These are phyloP conservation scores for Tetrastigma voinierianum DNA, from an alignment of 164 flowering plant genomes.

Conservation along the genomic window DNA sequence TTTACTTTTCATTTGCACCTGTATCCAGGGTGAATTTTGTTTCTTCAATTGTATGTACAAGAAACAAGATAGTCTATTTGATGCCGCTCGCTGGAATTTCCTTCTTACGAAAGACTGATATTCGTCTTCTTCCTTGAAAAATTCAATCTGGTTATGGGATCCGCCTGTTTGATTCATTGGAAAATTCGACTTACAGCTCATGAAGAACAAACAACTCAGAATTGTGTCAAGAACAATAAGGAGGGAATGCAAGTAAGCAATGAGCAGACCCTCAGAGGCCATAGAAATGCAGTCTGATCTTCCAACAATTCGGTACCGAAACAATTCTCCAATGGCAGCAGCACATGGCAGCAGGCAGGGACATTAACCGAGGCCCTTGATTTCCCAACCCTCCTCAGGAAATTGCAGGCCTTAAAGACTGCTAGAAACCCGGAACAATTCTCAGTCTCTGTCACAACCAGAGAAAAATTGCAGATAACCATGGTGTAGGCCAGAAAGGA, in stretches of 20 bases:
- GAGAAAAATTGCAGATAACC: slow-evolving; percentile 39
- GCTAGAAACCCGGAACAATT: slow-evolving; percentile 29
- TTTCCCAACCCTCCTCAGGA: slow-evolving; percentile 36
- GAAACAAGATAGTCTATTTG: no score
- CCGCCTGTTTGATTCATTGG: neutral
- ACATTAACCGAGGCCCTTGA: slow-evolving; percentile 43
- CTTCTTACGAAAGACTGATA: no score
- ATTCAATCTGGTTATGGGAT: no score
- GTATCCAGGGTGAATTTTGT: no score
- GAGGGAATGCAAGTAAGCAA: slow-evolving; percentile 54
- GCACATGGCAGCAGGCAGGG: slow-evolving; percentile 38
- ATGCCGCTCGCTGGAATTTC: no score
- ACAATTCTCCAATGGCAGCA: slow-evolving; percentile 54
- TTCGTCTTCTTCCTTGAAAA: no score
- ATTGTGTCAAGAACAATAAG: slow-evolving; percentile 51
- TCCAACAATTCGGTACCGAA: slow-evolving; percentile 39
- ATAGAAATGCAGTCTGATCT: slow-evolving; percentile 7
- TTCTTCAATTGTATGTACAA: no score
- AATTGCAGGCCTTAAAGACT: slow-evolving; percentile 38
- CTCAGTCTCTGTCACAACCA: slow-evolving; percentile 42
- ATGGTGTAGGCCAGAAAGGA: slow-evolving; percentile 21
- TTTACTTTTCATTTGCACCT: no score
- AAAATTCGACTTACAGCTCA: slow-evolving; percentile 27
- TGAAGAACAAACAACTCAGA: slow-evolving; percentile 37
- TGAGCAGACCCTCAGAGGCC: slow-evolving; percentile 48